phyloP scores from a whole-genome alignment of 108 stramenopile genomes.

The Cyclotella sp. region DNA sequence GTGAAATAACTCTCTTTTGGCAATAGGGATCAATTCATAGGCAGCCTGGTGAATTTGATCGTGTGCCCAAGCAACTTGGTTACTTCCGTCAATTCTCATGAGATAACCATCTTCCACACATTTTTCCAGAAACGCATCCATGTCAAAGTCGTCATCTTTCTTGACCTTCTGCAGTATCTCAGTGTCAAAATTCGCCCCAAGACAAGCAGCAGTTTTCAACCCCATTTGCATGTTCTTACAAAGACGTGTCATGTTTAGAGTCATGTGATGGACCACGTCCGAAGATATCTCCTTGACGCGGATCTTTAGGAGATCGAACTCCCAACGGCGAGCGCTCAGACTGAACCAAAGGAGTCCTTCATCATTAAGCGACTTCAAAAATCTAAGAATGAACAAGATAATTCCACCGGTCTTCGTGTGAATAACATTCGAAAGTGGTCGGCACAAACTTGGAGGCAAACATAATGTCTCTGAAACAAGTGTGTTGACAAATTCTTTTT shows the following conservation, averaged over 20 bases:
- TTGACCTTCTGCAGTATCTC: conserved; percentile 24
- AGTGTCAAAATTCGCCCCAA: conserved; percentile 56
- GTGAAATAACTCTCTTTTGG: conserved; percentile 51
- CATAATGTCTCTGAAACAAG: conserved; percentile 34
- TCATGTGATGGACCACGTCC: conserved; percentile 53
- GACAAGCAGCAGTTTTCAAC: conserved; percentile 58
- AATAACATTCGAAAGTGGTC: conserved; percentile 28
- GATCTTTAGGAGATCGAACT: conserved; percentile 60
- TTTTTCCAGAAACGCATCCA: conserved; percentile 42
- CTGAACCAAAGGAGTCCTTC: conserved; percentile 60
- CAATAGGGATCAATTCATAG: conserved; percentile 50
- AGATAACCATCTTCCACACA: conserved; percentile 30
- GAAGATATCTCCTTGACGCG: conserved; percentile 27
- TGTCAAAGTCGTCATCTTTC: conserved; percentile 18
- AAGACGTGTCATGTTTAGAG: conserved; percentile 46
- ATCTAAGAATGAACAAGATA: conserved; percentile 30
- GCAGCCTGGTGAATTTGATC: conserved; percentile 71
- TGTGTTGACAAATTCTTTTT: conserved; percentile 39
- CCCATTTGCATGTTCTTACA: conserved; percentile 46
- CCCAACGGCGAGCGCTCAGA: conserved; percentile 55
- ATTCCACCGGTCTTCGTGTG: conserved; percentile 39
- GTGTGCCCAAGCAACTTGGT: conserved; percentile 56
- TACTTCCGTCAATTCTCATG: conserved; percentile 21
- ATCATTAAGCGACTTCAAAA: conserved; percentile 60
- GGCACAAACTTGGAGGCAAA: conserved; percentile 30